Base-by-base conservation (phyloP, 768 basidiomycete genomes). In the Naganishia antarctica region DNA sequence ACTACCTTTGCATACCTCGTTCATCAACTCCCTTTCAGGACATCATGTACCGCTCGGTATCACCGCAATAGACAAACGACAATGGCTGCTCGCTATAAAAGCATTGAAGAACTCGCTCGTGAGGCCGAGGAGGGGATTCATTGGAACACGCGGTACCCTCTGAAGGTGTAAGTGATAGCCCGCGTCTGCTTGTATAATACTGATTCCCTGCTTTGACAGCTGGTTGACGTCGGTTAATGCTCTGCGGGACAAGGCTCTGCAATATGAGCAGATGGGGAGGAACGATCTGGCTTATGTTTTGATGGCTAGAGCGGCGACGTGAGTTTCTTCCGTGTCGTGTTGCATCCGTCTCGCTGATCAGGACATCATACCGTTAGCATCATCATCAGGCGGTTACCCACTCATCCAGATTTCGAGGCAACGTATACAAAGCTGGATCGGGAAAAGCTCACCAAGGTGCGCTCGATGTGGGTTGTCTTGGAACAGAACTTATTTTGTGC, bases 151-250 rank as follows among this genome's bases (percentile, higher is more conserved):
- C 18, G 61, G 45, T 67, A 67, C 51, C 50, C 46, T 23, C 29
- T 67, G 26, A 61, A 61, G 26, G 60, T 47, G 65, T 66, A 50
- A 37, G 65, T 66, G 18, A n/a, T n/a, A n/a, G n/a, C n/a, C n/a
- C n/a, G n/a, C n/a, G n/a, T n/a, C 50, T 15, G n/a, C n/a, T 34
- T 18, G 3, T n/a, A 26, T 6, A 4, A 3, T 16, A 4, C 41
- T 11, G 23, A 31, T 32, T 61, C 28, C 41, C 26, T 26, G 59
- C 13, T 4, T 25, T 28, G 26, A 40, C 53, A 67, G 66, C 34
- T 67, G 66, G 66, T 18, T 49, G 18, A 62, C 50, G 15, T 62
- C 61, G 23, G 49, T 61, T 3, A 31, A 62, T 21, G 28, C 53
- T 2, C 53, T 67, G 25, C 26, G 53, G 31, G 23, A 37, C 34